Evolutionary conservation across 495 filamentous ascomycete genomes (phyloP), one percentile per base, ranked within the genome.

Genomic region (Penicillium angulare): DNA sequence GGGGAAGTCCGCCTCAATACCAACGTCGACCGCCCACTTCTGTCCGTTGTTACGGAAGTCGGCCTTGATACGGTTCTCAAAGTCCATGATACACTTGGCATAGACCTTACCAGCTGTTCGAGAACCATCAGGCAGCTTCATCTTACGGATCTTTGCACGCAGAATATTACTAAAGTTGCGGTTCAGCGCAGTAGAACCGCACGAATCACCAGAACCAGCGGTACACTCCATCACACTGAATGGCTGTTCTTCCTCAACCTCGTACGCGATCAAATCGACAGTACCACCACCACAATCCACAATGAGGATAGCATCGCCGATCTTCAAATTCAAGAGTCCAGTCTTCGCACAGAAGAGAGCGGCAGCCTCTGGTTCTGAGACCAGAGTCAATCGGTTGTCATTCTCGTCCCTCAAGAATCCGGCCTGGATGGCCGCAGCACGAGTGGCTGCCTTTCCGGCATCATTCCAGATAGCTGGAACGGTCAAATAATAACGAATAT

Each of bases 1-100:
- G 7, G 86, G 86, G 66, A 87, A 89, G 57, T 90, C 86, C 2
- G 86, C 83, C 67, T 90, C 86, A 40, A 90, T 88, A 56, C 84
- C 84, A 47, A 90, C 80, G 65, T 90, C 86, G n/a, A 90, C 86
- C 8, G 86, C 86, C 86, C 86, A 90, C 63, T 89, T 89, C 60
- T 88, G 85, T 7, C 86, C 84, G 56, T 89, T 90, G 66, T 89
- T 89, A 38, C 86, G 80, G 80, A 90, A 90, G 61, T 89, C 86
- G 24, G 86, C 86, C 65, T 90, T 90, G 71, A 90, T 88, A 38
- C 86, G 75, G 66, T 90, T 89, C 70, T 90, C 86, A 59, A 90
- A 90, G 65, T 90, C 86, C 85, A 88, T 89, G 55, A 90, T 89
- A 71, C 86, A 90, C 64, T 89, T 89, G 33, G 86, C 86, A 57